A percentile compares a stretch with the other conserved stretches of the same genome.
Evolutionary conservation across 2,329 filamentous ascomycete species (phyloP).

Genomic region (Diaporthe ampelina): DNA sequence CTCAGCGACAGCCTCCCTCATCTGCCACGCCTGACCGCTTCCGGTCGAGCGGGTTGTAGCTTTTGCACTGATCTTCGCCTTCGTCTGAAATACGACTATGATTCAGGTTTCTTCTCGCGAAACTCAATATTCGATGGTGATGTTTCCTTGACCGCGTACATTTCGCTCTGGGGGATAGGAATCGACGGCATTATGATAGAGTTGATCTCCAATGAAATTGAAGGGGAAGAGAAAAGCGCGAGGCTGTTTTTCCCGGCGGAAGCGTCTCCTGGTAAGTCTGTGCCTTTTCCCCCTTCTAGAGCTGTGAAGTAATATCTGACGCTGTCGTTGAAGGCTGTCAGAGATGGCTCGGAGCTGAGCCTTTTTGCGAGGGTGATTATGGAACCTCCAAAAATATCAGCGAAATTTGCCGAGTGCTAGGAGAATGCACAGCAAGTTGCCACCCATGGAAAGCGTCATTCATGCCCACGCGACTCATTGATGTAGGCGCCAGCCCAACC

Average conservation of each 20-base stretch:
- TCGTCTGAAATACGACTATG: not conserved
- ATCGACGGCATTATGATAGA: not conserved
- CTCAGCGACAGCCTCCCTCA: not conserved
- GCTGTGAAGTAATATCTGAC: not conserved
- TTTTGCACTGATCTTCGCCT: not conserved
- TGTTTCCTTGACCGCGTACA: not conserved
- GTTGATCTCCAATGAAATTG: not conserved
- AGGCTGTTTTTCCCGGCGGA: not conserved
- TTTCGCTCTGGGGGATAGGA: not conserved
- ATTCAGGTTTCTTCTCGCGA: not conserved
- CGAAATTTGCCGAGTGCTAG: not conserved
- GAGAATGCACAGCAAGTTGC: not conserved
- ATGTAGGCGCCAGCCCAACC: not conserved
- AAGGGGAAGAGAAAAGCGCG: not conserved
- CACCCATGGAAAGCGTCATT: not conserved
- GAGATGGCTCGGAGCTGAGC: not conserved
- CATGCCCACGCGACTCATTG: conserved; percentile 3
- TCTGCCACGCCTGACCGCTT: not conserved
- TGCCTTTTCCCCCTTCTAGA: accelerated
- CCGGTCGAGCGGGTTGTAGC: not conserved
- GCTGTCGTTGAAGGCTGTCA: conserved; percentile 3
- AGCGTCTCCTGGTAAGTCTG: not conserved
- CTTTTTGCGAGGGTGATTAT: not conserved
- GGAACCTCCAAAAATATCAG: not conserved
- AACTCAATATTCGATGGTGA: not conserved